These are phyloP conservation scores for Botrytis paeoniae DNA, from an alignment of 2,329 filamentous ascomycete genomes.

Conservation along the genomic window DNA sequence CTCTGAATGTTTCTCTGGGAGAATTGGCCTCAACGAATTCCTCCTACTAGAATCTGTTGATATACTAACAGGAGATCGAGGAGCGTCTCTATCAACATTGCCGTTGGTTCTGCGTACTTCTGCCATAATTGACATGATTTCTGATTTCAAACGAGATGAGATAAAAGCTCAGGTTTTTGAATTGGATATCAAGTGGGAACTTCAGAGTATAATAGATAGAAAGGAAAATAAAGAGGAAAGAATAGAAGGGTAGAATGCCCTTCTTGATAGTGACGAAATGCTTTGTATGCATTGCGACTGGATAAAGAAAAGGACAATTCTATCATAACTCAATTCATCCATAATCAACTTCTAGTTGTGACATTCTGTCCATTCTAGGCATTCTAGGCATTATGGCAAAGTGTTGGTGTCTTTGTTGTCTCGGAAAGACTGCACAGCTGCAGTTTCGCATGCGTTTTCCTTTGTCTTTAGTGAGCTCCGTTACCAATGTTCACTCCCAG, in stretches of 20 bases:
- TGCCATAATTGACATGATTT: constrained; percentile 31
- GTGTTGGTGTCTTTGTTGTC: constrained; percentile 37
- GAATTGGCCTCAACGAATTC: constrained; percentile 29
- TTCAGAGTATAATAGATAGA: constrained; percentile 21
- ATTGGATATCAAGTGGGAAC: neutral
- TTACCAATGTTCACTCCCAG: constrained; percentile 17
- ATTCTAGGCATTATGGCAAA: constrained; percentile 33
- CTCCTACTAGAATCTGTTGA: constrained; percentile 34
- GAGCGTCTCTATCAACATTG: constrained; percentile 22
- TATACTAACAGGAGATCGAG: constrained; percentile 33
- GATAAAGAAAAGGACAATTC: constrained; percentile 37
- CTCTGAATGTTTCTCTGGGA: constrained; percentile 31
- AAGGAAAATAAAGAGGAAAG: constrained; percentile 24
- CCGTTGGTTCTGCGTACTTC: constrained; percentile 23
- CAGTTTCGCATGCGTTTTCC: constrained; percentile 32
- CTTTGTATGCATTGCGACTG: constrained; percentile 37
- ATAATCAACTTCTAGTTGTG: constrained; percentile 28
- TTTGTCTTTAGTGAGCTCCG: constrained; percentile 33
- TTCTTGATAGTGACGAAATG: constrained; percentile 34
- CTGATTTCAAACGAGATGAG: neutral
- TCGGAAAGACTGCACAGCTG: constrained; percentile 35
- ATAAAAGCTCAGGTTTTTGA: neutral
- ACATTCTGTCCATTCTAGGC: constrained; percentile 35
- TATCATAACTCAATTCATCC: constrained; percentile 30
- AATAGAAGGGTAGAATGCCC: constrained; percentile 32